Conservation (phyloP, 1,139 yeast genomes). For the Magnusiomyces paraingens region DNA sequence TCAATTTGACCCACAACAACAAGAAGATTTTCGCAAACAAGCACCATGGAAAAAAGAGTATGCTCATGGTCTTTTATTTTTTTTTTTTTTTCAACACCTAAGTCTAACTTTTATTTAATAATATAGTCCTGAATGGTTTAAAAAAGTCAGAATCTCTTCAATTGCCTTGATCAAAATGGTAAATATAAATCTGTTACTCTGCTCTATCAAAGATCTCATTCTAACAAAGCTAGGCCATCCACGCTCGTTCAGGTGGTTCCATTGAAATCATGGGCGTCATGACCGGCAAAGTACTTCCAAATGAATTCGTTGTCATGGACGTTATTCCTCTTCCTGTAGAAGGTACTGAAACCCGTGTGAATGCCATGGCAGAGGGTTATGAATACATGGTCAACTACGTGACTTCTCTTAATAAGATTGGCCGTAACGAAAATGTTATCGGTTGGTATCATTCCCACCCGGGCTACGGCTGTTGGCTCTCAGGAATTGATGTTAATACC, state of each 20-base stretch:
- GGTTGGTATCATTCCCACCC: conserved; percentile 96
- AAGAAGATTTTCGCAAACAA: conserved; percentile 24
- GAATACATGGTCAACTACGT: conserved; percentile 89
- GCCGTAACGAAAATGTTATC: conserved; percentile 57
- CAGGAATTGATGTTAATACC: conserved; percentile 86
- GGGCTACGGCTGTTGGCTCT: conserved; percentile 96
- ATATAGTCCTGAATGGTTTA: conserved; percentile 51
- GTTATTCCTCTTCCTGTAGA: conserved; percentile 86
- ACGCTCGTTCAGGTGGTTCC: conserved; percentile 81
- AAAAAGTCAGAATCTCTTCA: conserved; percentile 60
- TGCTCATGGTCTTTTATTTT: no score
- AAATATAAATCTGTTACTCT: neutral
- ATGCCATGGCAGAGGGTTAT: conserved; percentile 89
- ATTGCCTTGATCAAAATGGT: conserved; percentile 71
- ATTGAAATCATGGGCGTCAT: conserved; percentile 95
- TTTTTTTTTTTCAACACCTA: neutral
- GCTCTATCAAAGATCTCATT: neutral
- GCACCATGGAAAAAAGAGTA: conserved; percentile 44
- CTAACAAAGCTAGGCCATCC: conserved; percentile 39
- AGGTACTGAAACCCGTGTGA: conserved; percentile 93
- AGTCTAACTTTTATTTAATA: conserved; percentile 19
- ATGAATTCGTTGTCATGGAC: conserved; percentile 67
- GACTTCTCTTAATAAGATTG: conserved; percentile 50
- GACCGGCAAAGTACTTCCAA: conserved; percentile 61
- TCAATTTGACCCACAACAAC: conserved; percentile 28